Evolutionary conservation across 257 asterid species (phyloP), one percentile per base, ranked within the genome.

Genomic region (Coffea eugenioides): DNA sequence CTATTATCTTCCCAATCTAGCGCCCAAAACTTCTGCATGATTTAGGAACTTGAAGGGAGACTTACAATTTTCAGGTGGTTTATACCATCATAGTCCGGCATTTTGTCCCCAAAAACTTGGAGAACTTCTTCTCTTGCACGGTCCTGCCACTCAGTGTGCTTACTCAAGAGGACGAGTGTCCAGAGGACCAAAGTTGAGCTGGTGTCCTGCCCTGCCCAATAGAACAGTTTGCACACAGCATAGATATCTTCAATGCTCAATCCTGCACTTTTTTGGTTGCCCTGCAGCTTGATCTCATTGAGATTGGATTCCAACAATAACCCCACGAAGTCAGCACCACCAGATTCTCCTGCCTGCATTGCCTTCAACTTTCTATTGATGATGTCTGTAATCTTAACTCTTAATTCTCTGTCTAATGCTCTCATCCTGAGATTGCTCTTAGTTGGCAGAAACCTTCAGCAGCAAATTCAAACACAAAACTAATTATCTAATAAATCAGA

Each of bases 1-100:
- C 43, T 39, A 39, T 39, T 2, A 39, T 39, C 43, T 39, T 39
- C 43, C 43, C 43, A 39, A 3, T 39, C 43, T 39, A 39, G 43
- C 43, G 43, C 43, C 43, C 43, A 39, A 39, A 39, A 39, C 43
- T 39, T 39, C 43, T 2, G 43, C 43, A 39, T 39, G 43, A 39
- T 39, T 39, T 39, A 39, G 43, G 43, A 39, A 39, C 43, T 4
- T 39, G 43, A 39, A 39, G 43, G 43, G 14, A 49, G 36, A 64
- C 92, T 87, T 81, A 90, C 94, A 71, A 81, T 71, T 81, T 88
- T 88, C 75, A 90, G 91, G 69, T 80, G 91, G 80, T 80, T 87
- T 20, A 88, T 46, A 1, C 89, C 94, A 67, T 90, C 90, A 57
- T 84, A 87, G 59, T 84, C 85, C 1, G 86, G 92, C 0, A 46